Evolutionary conservation across 768 basidiomycete species (phyloP).

Genomic region (Hortiboletus campestris): DNA sequence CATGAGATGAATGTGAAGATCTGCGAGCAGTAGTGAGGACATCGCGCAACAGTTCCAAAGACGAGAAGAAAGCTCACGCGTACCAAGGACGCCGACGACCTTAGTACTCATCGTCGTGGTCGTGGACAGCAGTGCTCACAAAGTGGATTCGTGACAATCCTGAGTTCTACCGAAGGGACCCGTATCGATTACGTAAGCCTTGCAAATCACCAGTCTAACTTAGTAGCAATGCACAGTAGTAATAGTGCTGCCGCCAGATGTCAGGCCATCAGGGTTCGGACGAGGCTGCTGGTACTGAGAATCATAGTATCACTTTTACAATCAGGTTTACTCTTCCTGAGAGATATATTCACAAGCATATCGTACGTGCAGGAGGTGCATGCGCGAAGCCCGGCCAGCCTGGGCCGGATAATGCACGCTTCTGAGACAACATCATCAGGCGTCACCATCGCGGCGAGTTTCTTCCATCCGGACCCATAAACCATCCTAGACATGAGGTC

Average conservation of each 20-base stretch:
- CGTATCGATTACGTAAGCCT: neutral
- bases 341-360: no score
- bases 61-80: slow-evolving; percentile 21
- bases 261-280: no score
- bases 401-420: no score
- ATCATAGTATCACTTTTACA: no score
- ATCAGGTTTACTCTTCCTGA: no score
- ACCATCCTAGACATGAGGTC: slow-evolving; percentile 16
- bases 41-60: neutral
- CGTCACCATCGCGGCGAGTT: neutral
- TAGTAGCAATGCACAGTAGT: no score
- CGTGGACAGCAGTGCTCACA: neutral
- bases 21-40: slow-evolving; percentile 13
- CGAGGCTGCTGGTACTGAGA: no score
- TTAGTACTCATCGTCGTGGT: slow-evolving; percentile 24
- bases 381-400: no score
- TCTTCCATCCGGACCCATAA: slow-evolving; percentile 30
- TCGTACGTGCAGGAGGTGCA: no score
- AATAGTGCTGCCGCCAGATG: no score
- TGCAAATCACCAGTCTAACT: no score
- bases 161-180: neutral
- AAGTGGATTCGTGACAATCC: no score
- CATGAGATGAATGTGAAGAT: neutral
- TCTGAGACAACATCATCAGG: neutral
- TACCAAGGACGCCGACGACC: slow-evolving; percentile 30